Evolutionary conservation across 1,139 yeast genomes (phyloP).

Genomic region (Ogataea hybrid): DNA sequence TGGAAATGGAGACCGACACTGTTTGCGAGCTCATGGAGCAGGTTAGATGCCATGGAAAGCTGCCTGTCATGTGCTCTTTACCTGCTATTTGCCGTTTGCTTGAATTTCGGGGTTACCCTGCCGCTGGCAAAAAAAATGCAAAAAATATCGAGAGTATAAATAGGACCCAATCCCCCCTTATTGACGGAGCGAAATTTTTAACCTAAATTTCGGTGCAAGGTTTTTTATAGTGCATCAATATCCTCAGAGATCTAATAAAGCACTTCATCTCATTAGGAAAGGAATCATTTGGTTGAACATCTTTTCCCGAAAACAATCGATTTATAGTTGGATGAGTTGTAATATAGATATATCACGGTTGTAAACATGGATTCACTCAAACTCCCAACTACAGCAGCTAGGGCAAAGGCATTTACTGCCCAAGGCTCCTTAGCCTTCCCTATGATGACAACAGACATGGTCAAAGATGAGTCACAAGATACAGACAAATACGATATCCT

Average conservation of each 20-base stretch:
- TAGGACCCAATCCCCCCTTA: conserved; percentile 18
- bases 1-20: too few species aligned
- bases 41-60: too few species aligned
- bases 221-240: conserved; percentile 5
- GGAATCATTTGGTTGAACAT: conserved; percentile 31
- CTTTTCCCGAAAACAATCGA: conserved; percentile 19
- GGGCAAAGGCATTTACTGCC: conserved; percentile 73
- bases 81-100: background rate
- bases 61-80: too few species aligned
- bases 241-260: conserved; percentile 4
- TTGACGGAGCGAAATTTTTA: conserved; percentile 4
- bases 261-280: conserved; percentile 14
- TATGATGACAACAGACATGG: conserved; percentile 30
- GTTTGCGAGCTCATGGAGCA: too few species aligned
- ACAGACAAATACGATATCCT: conserved; percentile 12
- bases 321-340: conserved; percentile 18
- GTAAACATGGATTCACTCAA: conserved; percentile 65
- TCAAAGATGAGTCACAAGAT: conserved; percentile 21
- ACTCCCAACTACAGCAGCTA: conserved; percentile 78
- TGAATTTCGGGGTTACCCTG: conserved; percentile 11
- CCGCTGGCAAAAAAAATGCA: background rate
- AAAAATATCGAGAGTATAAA: conserved; percentile 16
- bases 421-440: conserved; percentile 66
- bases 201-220: conserved; percentile 9
- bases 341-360: conserved; percentile 13